Percentiles rank a stretch among this genome's conserved stretches.
Conservation (phyloP, 179 eudicot species). For the Gypsophila paniculata region DNA sequence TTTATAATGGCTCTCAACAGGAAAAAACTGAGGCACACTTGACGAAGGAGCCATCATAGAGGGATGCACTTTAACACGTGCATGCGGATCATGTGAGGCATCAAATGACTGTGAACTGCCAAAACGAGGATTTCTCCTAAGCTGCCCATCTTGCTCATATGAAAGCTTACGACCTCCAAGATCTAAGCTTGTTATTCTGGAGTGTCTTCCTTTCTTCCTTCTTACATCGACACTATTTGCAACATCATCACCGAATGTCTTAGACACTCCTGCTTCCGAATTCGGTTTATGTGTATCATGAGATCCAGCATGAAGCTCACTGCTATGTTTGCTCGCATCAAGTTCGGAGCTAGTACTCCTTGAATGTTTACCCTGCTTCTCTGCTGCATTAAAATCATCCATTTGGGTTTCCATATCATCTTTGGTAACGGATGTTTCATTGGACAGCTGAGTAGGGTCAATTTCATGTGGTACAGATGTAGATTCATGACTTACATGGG, state of each 20-base stretch:
- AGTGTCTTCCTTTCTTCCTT: conserved; percentile 31
- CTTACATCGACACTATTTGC: conserved; percentile 30
- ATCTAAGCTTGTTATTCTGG: conserved; percentile 34
- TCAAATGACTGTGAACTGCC: conserved; percentile 40
- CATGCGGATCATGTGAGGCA: conserved; percentile 32
- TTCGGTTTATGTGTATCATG: conserved; percentile 16
- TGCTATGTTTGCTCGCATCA: conserved; percentile 14
- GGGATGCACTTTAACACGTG: conserved; percentile 35
- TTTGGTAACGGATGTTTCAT: conserved; percentile 9
- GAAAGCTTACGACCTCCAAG: conserved; percentile 27
- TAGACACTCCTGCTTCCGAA: conserved; percentile 15
- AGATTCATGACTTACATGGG: conserved; percentile 54
- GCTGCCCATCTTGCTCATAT: conserved; percentile 25
- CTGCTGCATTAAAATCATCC: conserved; percentile 14
- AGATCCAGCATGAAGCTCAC: conserved; percentile 15
- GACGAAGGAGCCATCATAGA: conserved; percentile 46
- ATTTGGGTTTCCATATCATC: conserved; percentile 16
- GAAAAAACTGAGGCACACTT: conserved; percentile 33
- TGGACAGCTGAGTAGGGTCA: conserved; percentile 33
- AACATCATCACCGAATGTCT: conserved; percentile 21
- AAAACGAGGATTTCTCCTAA: conserved; percentile 33
- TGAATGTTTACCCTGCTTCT: conserved; percentile 22
- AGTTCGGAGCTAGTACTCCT: conserved; percentile 16
- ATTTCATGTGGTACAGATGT: conserved; percentile 48
- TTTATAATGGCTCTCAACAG: conserved; percentile 32